A percentile compares a stretch with the other conserved stretches of the same genome.
Conservation (phyloP, 148 eudicot genomes). For the Heliamphora exappendiculata region DNA sequence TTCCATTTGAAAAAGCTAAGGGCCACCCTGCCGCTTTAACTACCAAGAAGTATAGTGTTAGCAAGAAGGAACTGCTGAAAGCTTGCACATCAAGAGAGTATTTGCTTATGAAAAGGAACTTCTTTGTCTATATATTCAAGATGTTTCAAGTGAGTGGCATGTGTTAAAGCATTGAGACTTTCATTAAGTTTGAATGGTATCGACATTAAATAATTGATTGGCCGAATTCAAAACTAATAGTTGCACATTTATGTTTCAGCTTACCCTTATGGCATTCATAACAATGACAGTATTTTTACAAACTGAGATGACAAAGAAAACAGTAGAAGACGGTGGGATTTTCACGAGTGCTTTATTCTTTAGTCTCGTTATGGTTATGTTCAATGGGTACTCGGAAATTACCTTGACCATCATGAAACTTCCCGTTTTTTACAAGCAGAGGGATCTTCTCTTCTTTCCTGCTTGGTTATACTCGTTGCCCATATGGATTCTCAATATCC, state of each 20-base stretch:
- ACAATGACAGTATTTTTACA: constrained; percentile 64
- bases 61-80: constrained; percentile 37
- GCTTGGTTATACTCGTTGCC: constrained; percentile 49
- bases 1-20: constrained; percentile 49
- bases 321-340: constrained; percentile 35
- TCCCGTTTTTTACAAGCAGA: constrained; percentile 67
- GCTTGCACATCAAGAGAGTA: constrained; percentile 46
- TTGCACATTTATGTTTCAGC: no score
- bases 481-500: constrained; percentile 29
- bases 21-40: constrained; percentile 18
- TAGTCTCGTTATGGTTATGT: constrained; percentile 34
- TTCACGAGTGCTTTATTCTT: constrained; percentile 56
- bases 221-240: no score
- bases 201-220: no score
- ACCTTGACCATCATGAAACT: constrained; percentile 68
- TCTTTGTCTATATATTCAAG: constrained; percentile 59
- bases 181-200: no score
- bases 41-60: constrained; percentile 44
- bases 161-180: no score
- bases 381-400: constrained; percentile 58
- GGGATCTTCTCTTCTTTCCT: constrained; percentile 69
- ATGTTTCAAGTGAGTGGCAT: constrained; percentile 33
- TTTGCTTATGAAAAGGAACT: constrained; percentile 66
- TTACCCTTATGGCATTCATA: constrained; percentile 35
- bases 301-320: constrained; percentile 44